Evolutionary conservation across 805 yeast species (phyloP).

Genomic region (Candida arabinofermentans): DNA sequence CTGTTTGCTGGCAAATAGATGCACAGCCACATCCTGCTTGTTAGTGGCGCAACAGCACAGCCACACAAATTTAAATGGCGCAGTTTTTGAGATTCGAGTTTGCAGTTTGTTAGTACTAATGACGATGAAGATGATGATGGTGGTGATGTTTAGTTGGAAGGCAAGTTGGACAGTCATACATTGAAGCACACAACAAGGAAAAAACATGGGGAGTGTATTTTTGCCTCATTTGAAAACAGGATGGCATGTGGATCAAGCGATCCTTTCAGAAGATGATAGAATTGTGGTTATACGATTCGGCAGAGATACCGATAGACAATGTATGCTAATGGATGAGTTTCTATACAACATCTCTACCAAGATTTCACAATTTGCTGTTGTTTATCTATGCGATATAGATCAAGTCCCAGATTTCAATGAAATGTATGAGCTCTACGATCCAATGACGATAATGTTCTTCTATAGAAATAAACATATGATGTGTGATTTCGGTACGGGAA

Average conservation of each 20-base stretch:
- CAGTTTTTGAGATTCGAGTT: no score
- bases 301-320: slow-evolving; percentile 65
- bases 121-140: no score
- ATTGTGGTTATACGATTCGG: slow-evolving; percentile 90
- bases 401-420: slow-evolving; percentile 87
- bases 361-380: slow-evolving; percentile 80
- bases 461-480: slow-evolving; percentile 92
- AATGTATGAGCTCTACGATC: slow-evolving; percentile 88
- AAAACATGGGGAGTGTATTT: slow-evolving; percentile 76
- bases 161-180: no score
- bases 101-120: no score
- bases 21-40: no score
- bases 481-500: slow-evolving; percentile 98
- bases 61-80: no score
- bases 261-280: slow-evolving; percentile 83
- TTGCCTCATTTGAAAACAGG: slow-evolving; percentile 79
- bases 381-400: slow-evolving; percentile 85
- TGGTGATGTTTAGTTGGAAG: no score
- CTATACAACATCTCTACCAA: slow-evolving; percentile 76
- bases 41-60: background rate
- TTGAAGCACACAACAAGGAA: no score
- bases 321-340: slow-evolving; percentile 89
- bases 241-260: slow-evolving; percentile 98
- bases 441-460: slow-evolving; percentile 91
- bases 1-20: no score